Conservation (phyloP, 2,329 filamentous ascomycete species). For the Talaromyces sp. region DNA sequence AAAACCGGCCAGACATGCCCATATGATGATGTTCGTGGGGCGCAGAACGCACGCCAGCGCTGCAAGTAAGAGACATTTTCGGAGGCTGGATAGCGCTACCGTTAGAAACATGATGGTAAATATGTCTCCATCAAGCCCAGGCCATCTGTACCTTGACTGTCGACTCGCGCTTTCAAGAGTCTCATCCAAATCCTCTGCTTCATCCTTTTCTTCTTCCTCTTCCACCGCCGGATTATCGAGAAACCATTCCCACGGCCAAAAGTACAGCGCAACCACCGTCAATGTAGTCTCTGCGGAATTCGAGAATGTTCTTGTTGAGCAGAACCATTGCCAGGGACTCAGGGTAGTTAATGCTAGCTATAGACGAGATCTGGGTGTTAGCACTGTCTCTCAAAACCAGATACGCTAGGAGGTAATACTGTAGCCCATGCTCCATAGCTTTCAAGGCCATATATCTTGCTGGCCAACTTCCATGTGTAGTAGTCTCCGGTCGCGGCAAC, state of each 20-base stretch:
- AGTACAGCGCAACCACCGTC: slow-evolving; percentile 70
- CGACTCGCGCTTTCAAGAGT: slow-evolving; percentile 14
- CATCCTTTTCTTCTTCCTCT: slow-evolving; percentile 22
- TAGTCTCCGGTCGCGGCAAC: slow-evolving; percentile 76
- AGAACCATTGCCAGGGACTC: slow-evolving; percentile 96
- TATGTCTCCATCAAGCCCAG: slow-evolving; percentile 12
- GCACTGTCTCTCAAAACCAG: neutral
- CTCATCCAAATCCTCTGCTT: slow-evolving; percentile 1
- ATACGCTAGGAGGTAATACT: slow-evolving; percentile 44
- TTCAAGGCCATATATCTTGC: slow-evolving; percentile 63
- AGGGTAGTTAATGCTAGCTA: slow-evolving; percentile 66
- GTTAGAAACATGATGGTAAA: slow-evolving; percentile 17
- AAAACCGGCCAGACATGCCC: slow-evolving; percentile 62
- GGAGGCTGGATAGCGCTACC: slow-evolving; percentile 41
- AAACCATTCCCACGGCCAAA: slow-evolving; percentile 80
- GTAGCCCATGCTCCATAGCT: slow-evolving; percentile 63
- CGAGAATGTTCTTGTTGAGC: slow-evolving; percentile 85
- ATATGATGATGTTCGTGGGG: slow-evolving; percentile 84
- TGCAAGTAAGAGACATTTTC: slow-evolving; percentile 66
- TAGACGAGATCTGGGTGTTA: neutral
- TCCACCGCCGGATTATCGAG: slow-evolving; percentile 41
- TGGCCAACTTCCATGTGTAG: slow-evolving; percentile 79
- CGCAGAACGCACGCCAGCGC: slow-evolving; percentile 78
- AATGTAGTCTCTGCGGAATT: slow-evolving; percentile 90
- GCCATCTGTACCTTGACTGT: slow-evolving; percentile 24